Conservation (phyloP, 2,329 filamentous ascomycete species). For the Botrytis tulipae region DNA sequence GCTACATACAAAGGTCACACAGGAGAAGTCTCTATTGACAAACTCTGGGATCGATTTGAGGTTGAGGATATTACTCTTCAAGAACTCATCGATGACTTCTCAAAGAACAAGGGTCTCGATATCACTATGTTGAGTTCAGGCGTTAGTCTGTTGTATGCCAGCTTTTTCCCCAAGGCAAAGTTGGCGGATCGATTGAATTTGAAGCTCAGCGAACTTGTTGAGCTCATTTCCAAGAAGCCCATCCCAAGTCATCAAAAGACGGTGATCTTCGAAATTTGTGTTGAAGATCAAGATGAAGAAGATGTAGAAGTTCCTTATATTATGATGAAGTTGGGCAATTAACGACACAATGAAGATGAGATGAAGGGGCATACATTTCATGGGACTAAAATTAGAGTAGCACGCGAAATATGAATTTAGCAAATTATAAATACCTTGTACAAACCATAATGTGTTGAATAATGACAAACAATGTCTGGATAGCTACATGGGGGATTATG, state of each 20-base stretch:
- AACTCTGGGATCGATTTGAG: conserved; percentile 98
- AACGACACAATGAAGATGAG: conserved; percentile 17
- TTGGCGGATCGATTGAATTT: conserved; percentile 78
- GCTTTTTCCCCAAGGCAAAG: conserved; percentile 77
- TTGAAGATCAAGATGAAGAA: conserved; percentile 82
- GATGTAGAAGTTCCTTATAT: conserved; percentile 98
- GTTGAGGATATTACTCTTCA: conserved; percentile 79
- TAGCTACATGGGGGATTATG: background rate
- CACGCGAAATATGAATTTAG: background rate
- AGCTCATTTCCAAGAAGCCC: conserved; percentile 86
- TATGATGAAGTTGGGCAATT: conserved; percentile 64
- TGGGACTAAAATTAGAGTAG: conserved; percentile 11
- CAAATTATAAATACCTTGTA: conserved; percentile 5
- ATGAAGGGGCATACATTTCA: background rate
- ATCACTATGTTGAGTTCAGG: conserved; percentile 97
- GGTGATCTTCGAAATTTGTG: conserved; percentile 93
- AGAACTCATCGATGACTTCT: conserved; percentile 81
- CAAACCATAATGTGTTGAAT: background rate
- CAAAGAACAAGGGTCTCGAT: conserved; percentile 68
- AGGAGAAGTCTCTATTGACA: conserved; percentile 82
- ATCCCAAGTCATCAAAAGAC: conserved; percentile 91
- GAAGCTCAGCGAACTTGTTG: conserved; percentile 85
- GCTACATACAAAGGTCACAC: conserved; percentile 79
- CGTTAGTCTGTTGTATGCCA: conserved; percentile 89
- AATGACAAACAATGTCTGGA: background rate